phyloP scores from a whole-genome alignment of 2,329 filamentous ascomycete genomes.

The Furcasterigmium sp. region DNA sequence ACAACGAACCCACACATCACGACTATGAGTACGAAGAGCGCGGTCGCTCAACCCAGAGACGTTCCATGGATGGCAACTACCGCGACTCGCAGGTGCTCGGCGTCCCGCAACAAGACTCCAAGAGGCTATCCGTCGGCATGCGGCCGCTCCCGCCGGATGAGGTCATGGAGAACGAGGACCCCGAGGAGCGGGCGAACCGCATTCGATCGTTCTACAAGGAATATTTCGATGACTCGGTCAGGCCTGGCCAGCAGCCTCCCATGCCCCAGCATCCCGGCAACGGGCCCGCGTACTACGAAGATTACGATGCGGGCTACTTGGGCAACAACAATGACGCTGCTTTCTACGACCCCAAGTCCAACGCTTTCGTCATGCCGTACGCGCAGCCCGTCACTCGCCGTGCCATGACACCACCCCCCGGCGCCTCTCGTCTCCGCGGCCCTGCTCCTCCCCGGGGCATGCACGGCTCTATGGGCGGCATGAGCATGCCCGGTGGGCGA shows the following conservation, averaged over 20 bases:
- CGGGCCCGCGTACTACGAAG: constrained; percentile 59
- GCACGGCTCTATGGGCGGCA: constrained; percentile 44
- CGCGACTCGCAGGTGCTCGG: constrained; percentile 34
- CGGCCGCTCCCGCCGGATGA: constrained; percentile 86
- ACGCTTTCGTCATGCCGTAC: constrained; percentile 74
- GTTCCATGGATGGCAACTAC: constrained; percentile 16
- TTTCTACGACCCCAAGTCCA: constrained; percentile 62
- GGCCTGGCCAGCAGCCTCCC: constrained; percentile 3
- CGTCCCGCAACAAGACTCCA: constrained; percentile 49
- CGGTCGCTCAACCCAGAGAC: constrained; percentile 28
- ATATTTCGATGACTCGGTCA: constrained; percentile 79
- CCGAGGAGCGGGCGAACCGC: constrained; percentile 89
- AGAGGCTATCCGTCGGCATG: constrained; percentile 64
- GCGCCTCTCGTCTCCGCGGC: constrained; percentile 38
- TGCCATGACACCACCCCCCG: constrained; percentile 91
- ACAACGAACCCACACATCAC: constrained; percentile 8
- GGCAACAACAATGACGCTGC: constrained; percentile 42
- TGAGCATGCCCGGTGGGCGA: constrained; percentile 41
- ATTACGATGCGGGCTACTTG: constrained; percentile 66
- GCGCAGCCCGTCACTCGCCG: constrained; percentile 81
- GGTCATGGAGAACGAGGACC: constrained; percentile 74
- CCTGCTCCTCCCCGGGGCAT: constrained; percentile 32
- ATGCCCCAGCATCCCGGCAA: constrained; percentile 9
- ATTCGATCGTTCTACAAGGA: constrained; percentile 99
- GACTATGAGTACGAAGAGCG: constrained; percentile 24